These are phyloP conservation scores for Fusarium equiseti DNA, from an alignment of 2,329 filamentous ascomycete genomes.

Conservation along the genomic window DNA sequence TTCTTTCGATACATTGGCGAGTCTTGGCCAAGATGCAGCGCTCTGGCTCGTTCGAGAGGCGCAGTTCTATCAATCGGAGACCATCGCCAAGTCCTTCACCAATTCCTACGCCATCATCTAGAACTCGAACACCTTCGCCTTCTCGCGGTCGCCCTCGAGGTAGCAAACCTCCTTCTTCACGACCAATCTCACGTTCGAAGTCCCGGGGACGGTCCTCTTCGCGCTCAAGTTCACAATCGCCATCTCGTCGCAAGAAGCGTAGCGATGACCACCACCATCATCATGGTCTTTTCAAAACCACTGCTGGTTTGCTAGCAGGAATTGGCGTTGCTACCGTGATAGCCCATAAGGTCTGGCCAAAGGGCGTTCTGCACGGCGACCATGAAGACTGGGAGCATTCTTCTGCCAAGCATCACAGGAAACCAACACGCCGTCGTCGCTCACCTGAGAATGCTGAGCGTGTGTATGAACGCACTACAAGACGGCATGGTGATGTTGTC, in stretches of 20 bases:
- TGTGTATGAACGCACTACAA: constrained; percentile 29
- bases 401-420: constrained; percentile 29
- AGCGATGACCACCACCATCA: constrained; percentile 33
- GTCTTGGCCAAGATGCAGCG: constrained; percentile 37
- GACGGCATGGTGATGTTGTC: constrained; percentile 31
- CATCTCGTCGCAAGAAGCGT: constrained; percentile 30
- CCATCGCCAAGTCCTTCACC: constrained; percentile 25
- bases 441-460: constrained; percentile 22
- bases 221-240: constrained; percentile 42
- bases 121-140: constrained; percentile 30
- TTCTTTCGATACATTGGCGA: constrained; percentile 8
- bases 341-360: constrained; percentile 54
- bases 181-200: constrained; percentile 26
- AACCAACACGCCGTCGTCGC: constrained; percentile 29
- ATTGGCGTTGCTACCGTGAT: constrained; percentile 53
- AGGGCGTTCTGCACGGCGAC: constrained; percentile 47
- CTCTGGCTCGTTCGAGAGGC: constrained; percentile 39
- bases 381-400: constrained; percentile 49
- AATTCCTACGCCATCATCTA: constrained; percentile 20
- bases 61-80: constrained; percentile 31
- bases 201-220: constrained; percentile 33
- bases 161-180: constrained; percentile 5
- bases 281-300: constrained; percentile 49
- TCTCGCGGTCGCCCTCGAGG: constrained; percentile 30
- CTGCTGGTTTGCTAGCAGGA: constrained; percentile 51